Base-by-base conservation (phyloP, 192 early-diverging fungal genomes). In the Funneliformis mosseae region DNA sequence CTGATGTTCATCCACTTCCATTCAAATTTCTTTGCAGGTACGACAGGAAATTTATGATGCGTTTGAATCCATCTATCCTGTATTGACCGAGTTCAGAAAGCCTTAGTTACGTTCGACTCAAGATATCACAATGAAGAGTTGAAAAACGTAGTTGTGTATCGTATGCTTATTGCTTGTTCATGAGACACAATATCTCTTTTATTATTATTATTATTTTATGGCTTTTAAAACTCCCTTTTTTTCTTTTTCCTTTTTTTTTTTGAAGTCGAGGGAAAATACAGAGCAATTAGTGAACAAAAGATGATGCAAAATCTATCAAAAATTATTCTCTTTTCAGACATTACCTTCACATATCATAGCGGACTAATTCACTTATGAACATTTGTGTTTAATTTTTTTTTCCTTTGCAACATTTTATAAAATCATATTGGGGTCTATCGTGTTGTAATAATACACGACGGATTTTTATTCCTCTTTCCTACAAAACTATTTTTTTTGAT, bases 21-120 rank as follows among this genome's bases (percentile, higher is more conserved):
- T 74, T 71, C 42, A 27, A 33, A 63, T 38, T 43, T 21, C 27
- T 77, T 27, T n/a, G 9, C 38, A 85, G 84, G 84, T 92, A 55
- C 93, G 97, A n/a, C 92, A 96, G 76, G 96, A 99, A 86, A 99
- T 99, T 79, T 98, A 99, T 82, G 92, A 96, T 83, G 98, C 98
- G 64, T 99, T 99, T 87, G 93, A 97, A 80, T 92, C 94, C 75
- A 99, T 99, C 83, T 99, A 97, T 84, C 98, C 98, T 71, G 97
- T 99, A 84, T 88, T 99, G 83, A 90, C 91, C 28, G 92, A 96
- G 83, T 96, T 94, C 88, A 87, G 93, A 66, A 96, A 96, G 86
- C 88, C 90, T 45, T 92, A 85, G 46, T n/a, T 18, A 74, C n/a
- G 42, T 41, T 16, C 7, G 12, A 27, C 28, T 27, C 27, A n/a